Base-by-base conservation (phyloP, 441 rosid species). In the Populus hybrid region DNA sequence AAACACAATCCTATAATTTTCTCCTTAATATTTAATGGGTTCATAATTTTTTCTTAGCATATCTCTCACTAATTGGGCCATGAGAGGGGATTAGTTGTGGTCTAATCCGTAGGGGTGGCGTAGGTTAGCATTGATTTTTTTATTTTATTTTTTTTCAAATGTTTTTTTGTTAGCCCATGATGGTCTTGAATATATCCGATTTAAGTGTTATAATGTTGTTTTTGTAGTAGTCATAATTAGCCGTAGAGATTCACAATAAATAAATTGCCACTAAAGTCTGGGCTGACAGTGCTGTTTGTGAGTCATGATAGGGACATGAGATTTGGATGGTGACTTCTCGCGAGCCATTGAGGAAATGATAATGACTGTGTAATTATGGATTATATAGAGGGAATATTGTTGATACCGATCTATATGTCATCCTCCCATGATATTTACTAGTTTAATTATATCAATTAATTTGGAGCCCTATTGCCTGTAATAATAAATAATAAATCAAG, bases 261-360 rank as follows among this genome's bases (percentile, higher is more conserved):
- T 56, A 16, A 9, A 64, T 50, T 0, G 45, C 65, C 70, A 11
- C 72, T 65, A 70, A 40, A 33, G 69, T 64, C 61, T 18, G 6
- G 61, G 21, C 23, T 59, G 70, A 6, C 8, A 50, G 77, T 18
- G 53, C 3, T 69, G 20, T 29, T 74, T 69, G 3, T 64, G 12
- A 31, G 42, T 68, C 65, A 36, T 14, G 80, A 76, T 2, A 63
- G 26, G 20, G 77, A 73, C 65, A 0, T 53, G 71, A 68, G 72
- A 67, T 29, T 29, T 21, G 45, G 76, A 80, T 64, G 11, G 24
- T 36, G 73, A 53, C 12, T 63, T 73, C 50, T 45, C 66, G 61
- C n/a, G 61, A 53, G 21, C 61, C 7, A 53, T 18, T 1, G 8
- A 53, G 3, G 21, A 4, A 0, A 53, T 45, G 18, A 45, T 12